phyloP scores from a whole-genome alignment of 306 rosid genomes.

The Inga oerstediana region DNA sequence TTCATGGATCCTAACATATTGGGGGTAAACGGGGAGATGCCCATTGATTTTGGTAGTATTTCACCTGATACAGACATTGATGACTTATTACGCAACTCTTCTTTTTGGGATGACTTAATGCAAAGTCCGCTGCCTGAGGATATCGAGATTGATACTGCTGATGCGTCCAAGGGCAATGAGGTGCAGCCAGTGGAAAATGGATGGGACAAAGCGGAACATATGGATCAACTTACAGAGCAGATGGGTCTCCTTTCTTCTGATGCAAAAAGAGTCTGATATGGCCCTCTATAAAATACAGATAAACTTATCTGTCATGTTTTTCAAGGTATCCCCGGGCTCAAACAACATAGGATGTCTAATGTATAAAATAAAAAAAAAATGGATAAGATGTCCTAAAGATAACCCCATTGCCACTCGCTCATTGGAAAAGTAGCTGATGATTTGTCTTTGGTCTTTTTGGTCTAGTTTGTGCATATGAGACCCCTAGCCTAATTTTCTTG shows the following conservation, averaged over 20 bases:
- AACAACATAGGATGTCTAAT: conserved; percentile 19
- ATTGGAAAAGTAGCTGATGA: conserved; percentile 39
- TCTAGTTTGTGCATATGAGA: conserved; percentile 40
- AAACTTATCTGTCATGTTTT: conserved; percentile 17
- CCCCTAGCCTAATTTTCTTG: conserved; percentile 10
- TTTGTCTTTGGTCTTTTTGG: conserved; percentile 11
- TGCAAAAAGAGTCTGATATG: conserved; percentile 41
- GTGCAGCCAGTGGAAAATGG: conserved; percentile 52
- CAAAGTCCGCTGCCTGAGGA: conserved; percentile 53
- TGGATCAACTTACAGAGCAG: conserved; percentile 77
- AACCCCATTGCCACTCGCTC: conserved; percentile 4
- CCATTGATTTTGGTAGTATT: conserved; percentile 57
- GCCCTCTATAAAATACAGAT: conserved; percentile 40
- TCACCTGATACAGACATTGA: conserved; percentile 64
- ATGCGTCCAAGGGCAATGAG: conserved; percentile 43
- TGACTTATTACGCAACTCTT: conserved; percentile 48
- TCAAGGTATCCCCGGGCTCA: conserved; percentile 34
- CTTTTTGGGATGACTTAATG: conserved; percentile 53
- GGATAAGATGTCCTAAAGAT: neutral
- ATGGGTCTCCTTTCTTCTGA: conserved; percentile 77
- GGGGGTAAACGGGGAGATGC: conserved; percentile 41
- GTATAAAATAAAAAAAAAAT: neutral
- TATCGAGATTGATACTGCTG: conserved; percentile 45
- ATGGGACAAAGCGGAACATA: conserved; percentile 51
- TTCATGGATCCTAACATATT: conserved; percentile 46